Base-by-base conservation (phyloP, 257 asterid species). In the Jacaranda copaia region DNA sequence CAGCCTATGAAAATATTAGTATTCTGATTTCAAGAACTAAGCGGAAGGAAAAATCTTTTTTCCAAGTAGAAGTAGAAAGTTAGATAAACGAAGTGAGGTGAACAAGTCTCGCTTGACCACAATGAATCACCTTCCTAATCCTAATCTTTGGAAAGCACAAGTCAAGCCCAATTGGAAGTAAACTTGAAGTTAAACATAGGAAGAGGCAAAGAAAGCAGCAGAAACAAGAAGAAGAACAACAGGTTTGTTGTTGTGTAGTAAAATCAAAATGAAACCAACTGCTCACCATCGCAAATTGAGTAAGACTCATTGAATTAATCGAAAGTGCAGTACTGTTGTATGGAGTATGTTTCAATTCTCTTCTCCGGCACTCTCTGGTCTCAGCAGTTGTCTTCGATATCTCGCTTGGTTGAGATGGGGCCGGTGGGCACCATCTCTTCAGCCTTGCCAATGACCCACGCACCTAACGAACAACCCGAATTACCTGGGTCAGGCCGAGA, bases 211-310 rank as follows among this genome's bases (percentile, higher is more conserved):
- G 6, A 16, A 38, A 77, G 39, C 49, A 65, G 67, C 49, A 68
- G 3, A 40, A 58, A 66, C 15, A 19, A 61, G 0, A 9, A 45
- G 72, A 60, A 25, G 32, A 25, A 25, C 32, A 25, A 25, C 32
- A 25, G 32, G 32, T 25, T 25, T 25, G 32, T 25, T 25, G 1
- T 13, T 16, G 5, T 3, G 8, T 6, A 25, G 69, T 18, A 18
- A 70, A 48, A 15, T 11, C 36, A 43, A 35, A 55, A 16, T 15
- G 63, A 51, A 35, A 61, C 20, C 49, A 67, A 72, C 64, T n/a
- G 39, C 82, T 81, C 49, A 91, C 94, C 97, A 91, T 91, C 42
- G 97, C 83, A 57, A 87, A 91, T 64, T 89, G 82, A 16, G 88
- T 83, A 72, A 75, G 77, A 82, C 83, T 88, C 97, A 91, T 91